Base-by-base conservation (phyloP, 2,329 filamentous ascomycete species). In the Colletotrichum chlorophyti region DNA sequence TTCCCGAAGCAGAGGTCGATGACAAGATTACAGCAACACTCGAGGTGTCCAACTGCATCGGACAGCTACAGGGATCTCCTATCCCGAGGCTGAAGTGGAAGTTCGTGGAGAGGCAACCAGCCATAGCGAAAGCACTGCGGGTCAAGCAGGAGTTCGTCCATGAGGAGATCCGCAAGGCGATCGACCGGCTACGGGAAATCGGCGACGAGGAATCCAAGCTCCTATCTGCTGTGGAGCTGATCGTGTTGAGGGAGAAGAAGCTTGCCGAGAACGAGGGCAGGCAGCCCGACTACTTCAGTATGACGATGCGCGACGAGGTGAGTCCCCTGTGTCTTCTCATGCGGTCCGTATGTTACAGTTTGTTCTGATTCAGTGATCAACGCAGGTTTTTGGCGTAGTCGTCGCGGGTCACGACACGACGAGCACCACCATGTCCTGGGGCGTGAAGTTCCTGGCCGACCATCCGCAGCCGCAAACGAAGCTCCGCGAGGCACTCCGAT, bases 331-430 rank as follows among this genome's bases (percentile, higher is more conserved):
- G n/a, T n/a, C n/a, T n/a, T n/a, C n/a, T n/a, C n/a, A n/a, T n/a
- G n/a, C n/a, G n/a, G n/a, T n/a, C n/a, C n/a, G n/a, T n/a, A n/a
- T n/a, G n/a, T n/a, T n/a, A n/a, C n/a, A n/a, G n/a, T n/a, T n/a
- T n/a, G n/a, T n/a, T n/a, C n/a, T n/a, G n/a, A n/a, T n/a, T n/a
- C n/a, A n/a, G n/a, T n/a, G n/a, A n/a, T n/a, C 17, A 5, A 6
- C 2, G 6, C 1, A 68, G 66, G 27, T 68, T 21, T 59, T 70
- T 11, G 70, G 70, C 5, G 70, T 68, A 35, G 60, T 71, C 14
- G 53, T 72, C 5, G 70, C 60, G 1, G 70, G 70, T 4, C 68
- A 72, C 37, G 70, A 72, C 19, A 68, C 68, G 5, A 68, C 66
- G 1, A 65, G 65, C 19, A 65, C 68, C 1, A 62, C 64, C 15